Base-by-base conservation (phyloP, 2,329 filamentous ascomycete genomes). In the Talaromyces sp. region DNA sequence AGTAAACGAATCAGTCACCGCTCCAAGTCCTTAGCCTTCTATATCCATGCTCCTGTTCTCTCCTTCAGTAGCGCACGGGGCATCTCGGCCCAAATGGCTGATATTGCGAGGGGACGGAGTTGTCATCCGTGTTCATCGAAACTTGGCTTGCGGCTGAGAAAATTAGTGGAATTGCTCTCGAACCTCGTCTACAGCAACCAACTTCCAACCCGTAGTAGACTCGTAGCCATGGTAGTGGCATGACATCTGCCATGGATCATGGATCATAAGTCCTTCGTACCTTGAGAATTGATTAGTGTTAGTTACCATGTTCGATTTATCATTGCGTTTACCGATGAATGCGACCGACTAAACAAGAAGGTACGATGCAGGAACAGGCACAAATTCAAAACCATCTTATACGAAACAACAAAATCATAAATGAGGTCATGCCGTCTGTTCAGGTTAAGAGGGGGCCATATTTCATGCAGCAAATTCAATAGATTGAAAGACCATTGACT, bases 401-500 rank as follows among this genome's bases (percentile, higher is more conserved):
- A 43, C 40, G 17, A 5, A n/a, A 7, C 3, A 51, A 10, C 47
- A 29, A 1, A 13, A 31, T 17, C 17, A 2, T 10, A 31, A 45
- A 34, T 63, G 60, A 63, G 34, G 47, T 63, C 60, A 63, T 45
- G 60, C 43, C 3, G 17, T 47, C 45, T 36, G 43, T 7, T 19
- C 29, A 22, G 15, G 58, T 10, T 45, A 5, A 15, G 8, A 15
- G 17, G 34, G 34, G 22, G 34, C 29, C 29, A 31, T 31, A 31
- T 31, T 40, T 34, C 29, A 56, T 47, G 61, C 49, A 63, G 38
- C 61, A 63, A 49, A 54, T 47, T 63, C 61, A 63, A 63, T 63
- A 63, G 61, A 63, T 58, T 49, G 59, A 15, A 45, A 58, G 56
- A 38, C 58, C 25, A 15, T 34, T 36, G 34, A 58, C 36, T 59